These are phyloP conservation scores for Thuja plicata DNA, from an alignment of 83 land plant species.

Conservation along the genomic window DNA sequence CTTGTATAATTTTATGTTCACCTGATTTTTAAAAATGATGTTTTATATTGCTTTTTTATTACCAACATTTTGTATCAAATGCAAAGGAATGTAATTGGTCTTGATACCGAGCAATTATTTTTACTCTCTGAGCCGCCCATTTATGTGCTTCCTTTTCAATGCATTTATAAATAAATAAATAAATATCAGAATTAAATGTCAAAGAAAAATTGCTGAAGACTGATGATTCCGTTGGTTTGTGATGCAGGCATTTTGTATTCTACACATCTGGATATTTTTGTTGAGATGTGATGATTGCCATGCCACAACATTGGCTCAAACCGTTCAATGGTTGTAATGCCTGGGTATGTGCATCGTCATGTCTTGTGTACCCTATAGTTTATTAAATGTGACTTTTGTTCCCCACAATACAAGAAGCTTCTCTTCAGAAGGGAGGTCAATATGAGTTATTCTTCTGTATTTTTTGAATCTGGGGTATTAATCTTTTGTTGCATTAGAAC, in stretches of 20 bases:
- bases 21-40: background rate
- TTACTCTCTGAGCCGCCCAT: background rate
- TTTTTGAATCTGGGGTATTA: background rate
- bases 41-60: background rate
- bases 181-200: background rate
- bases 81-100: background rate
- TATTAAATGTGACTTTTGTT: background rate
- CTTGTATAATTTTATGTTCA: background rate
- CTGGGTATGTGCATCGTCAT: constrained; percentile 3
- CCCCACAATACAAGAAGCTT: background rate
- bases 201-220: background rate
- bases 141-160: background rate
- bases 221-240: background rate
- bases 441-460: background rate
- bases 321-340: background rate
- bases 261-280: background rate
- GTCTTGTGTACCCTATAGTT: background rate
- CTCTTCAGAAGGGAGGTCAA: background rate
- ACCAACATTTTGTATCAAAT: background rate
- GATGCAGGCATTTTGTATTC: background rate
- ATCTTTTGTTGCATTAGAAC: background rate
- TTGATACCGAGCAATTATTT: background rate
- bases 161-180: background rate
- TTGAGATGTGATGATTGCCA: background rate
- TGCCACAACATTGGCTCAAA: background rate